These are phyloP conservation scores for Cyclotella cryptica DNA, from an alignment of 108 stramenopile genomes.

Conservation along the genomic window DNA sequence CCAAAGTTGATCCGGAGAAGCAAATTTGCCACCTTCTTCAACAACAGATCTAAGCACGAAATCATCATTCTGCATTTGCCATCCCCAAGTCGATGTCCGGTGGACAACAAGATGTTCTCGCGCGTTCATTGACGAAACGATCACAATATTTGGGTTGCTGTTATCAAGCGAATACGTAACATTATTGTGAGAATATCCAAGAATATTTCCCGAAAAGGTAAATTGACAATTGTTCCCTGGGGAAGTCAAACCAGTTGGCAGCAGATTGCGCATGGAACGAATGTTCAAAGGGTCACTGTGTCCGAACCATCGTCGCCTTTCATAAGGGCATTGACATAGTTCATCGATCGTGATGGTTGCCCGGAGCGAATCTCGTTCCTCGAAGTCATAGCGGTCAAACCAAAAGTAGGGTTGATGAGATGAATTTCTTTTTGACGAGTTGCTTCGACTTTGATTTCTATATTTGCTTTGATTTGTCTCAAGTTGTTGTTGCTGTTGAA, in stretches of 20 bases:
- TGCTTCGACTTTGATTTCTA: background rate
- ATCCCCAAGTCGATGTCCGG: constrained; percentile 25
- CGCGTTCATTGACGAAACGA: background rate
- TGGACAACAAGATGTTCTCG: background rate
- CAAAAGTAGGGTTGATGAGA: constrained; percentile 13
- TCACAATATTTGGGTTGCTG: background rate
- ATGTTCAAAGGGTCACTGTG: constrained; percentile 1
- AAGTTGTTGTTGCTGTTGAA: background rate
- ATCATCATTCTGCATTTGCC: constrained; percentile 17
- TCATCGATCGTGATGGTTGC: constrained; percentile 10
- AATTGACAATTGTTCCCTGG: background rate
- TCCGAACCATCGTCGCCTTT: constrained; percentile 24
- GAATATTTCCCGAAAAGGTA: background rate
- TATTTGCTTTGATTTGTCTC: background rate
- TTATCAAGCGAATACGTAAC: background rate
- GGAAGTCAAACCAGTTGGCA: constrained; percentile 1
- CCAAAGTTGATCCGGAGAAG: constrained; percentile 13
- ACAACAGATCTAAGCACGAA: constrained; percentile 23
- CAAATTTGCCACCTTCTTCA: constrained; percentile 9
- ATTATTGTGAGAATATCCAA: background rate
- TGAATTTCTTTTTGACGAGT: background rate
- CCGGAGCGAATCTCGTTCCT: constrained; percentile 19
- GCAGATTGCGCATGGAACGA: background rate
- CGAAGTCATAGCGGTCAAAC: constrained; percentile 18
- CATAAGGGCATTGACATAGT: constrained; percentile 21